Evolutionary conservation across 1,284 basidiomycete species (phyloP), one percentile per base, ranked within the genome.

Genomic region (Ceratobasidium sp.): DNA sequence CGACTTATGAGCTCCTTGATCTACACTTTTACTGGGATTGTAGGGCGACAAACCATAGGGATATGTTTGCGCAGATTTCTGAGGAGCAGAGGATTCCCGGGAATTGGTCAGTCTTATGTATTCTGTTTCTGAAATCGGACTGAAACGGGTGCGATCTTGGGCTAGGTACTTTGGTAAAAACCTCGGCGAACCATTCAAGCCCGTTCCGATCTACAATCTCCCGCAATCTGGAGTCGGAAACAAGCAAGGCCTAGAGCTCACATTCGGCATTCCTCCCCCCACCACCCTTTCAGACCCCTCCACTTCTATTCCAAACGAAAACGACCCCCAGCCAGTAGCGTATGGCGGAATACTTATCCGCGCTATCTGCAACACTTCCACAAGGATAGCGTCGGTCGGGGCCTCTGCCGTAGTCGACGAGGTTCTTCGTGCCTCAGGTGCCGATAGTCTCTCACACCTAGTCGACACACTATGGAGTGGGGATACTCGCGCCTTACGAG

Each of bases 341-440:
- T 60, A 89, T 62, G 91, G 91, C 17, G 91, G 92, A 0, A 86
- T 88, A 47, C 86, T 93, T 8, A 81, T 93, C n/a, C 90, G 92
- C 24, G 87, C 89, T 19, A 81, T 91, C 4, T 87, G 88, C 15
- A 85, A 87, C 48, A 77, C 84, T 2, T 81, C 84, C 3, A 85
- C 86, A 77, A 79, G 81, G 11, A 86, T 85, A 71, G 84, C 92
- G 36, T 87, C 90, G 60, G 91, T 89, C 0, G 92, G 92, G 0
- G 92, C 92, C 1, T 92, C 91, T 1, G 84, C 93, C 2, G 86
- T 93, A 53, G 92, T 93, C 7, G 91, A 93, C 79, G 88, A 91
- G 78, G 80, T 93, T 69, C 82, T 93, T 24, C 84, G 84, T 15
- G 81, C 85, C 6, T 88, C 86, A 73, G 82, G 83, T 5, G 85